Percentiles rank a stretch among this genome's conserved stretches.
phyloP scores from a whole-genome alignment of 2,329 filamentous ascomycete genomes.

The Epichloe bromicola region DNA sequence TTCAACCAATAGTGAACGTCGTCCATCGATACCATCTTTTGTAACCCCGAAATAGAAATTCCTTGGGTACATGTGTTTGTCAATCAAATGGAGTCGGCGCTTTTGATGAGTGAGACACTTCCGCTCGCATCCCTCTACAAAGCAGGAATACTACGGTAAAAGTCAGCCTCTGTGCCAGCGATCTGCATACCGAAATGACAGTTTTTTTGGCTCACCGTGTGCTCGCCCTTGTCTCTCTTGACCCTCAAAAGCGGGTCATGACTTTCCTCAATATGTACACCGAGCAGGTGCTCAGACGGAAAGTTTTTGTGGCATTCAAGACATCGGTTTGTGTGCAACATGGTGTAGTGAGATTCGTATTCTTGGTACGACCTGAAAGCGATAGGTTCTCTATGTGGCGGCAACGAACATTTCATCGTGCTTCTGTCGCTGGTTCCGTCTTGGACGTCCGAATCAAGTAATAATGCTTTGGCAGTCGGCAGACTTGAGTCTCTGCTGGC shows the following conservation, averaged over 20 bases:
- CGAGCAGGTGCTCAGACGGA: slow-evolving; percentile 67
- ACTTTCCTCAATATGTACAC: slow-evolving; percentile 78
- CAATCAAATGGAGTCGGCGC: slow-evolving; percentile 75
- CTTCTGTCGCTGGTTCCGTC: slow-evolving; percentile 25
- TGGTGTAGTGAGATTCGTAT: slow-evolving; percentile 77
- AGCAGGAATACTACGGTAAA: slow-evolving; percentile 60
- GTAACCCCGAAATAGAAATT: slow-evolving; percentile 83
- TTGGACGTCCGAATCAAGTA: slow-evolving; percentile 37
- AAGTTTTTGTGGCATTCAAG: slow-evolving; percentile 84
- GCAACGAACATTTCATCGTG: slow-evolving; percentile 66
- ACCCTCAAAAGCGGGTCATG: slow-evolving; percentile 72
- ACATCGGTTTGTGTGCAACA: slow-evolving; percentile 74
- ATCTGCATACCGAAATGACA: neutral
- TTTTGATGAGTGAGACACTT: slow-evolving; percentile 76
- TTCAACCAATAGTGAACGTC: slow-evolving; percentile 64
- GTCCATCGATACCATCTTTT: slow-evolving; percentile 77
- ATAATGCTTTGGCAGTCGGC: slow-evolving; percentile 40
- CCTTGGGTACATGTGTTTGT: slow-evolving; percentile 85
- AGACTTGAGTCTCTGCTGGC: slow-evolving; percentile 7
- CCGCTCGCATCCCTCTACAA: slow-evolving; percentile 76
- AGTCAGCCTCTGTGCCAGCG: neutral
- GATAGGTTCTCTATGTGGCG: slow-evolving; percentile 60
- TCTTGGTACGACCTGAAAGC: slow-evolving; percentile 63
- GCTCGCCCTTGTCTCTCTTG: slow-evolving; percentile 66
- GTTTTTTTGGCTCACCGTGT: slow-evolving; percentile 49